phyloP scores from a whole-genome alignment of 352 stramenopile species.

The Thalassiosira exigua region DNA sequence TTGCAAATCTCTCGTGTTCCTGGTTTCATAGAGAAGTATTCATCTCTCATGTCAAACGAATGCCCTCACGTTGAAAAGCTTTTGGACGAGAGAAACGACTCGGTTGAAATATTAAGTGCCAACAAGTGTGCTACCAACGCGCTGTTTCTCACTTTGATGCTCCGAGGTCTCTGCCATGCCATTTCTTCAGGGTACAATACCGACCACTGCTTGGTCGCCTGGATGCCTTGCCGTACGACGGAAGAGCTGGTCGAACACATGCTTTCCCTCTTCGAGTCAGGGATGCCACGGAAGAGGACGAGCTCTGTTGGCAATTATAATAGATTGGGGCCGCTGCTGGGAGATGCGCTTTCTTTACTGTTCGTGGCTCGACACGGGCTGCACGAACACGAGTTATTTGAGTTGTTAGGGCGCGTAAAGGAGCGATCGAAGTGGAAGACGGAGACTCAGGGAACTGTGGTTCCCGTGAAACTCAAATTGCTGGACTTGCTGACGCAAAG shows the following conservation, averaged over 20 bases:
- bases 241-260: slow-evolving; percentile 33
- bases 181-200: slow-evolving; percentile 14
- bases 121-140: slow-evolving; percentile 24
- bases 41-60: too few relatives aligned
- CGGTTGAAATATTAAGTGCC: slow-evolving; percentile 18
- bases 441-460: slow-evolving; percentile 52
- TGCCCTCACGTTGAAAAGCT: too few relatives aligned
- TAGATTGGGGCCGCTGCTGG: slow-evolving; percentile 85
- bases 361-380: slow-evolving; percentile 91
- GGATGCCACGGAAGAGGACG: slow-evolving; percentile 39
- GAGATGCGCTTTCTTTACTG: slow-evolving; percentile 87
- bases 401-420: slow-evolving; percentile 47
- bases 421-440: slow-evolving; percentile 40
- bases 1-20: slow-evolving; percentile 4
- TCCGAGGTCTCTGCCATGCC: slow-evolving; percentile 32
- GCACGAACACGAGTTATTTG: slow-evolving; percentile 87
- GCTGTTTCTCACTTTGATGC: slow-evolving; percentile 38
- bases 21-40: slow-evolving; percentile 22
- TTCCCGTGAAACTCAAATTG: slow-evolving; percentile 65
- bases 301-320: slow-evolving; percentile 75
- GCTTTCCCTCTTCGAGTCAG: slow-evolving; percentile 29
- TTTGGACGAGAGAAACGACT: too few relatives aligned
- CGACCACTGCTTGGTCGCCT: slow-evolving; percentile 30
- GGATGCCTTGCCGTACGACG: slow-evolving; percentile 17
- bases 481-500: slow-evolving; percentile 54